Evolutionary conservation across 352 stramenopile genomes (phyloP).

Genomic region (Elongisporangium undulatum): DNA sequence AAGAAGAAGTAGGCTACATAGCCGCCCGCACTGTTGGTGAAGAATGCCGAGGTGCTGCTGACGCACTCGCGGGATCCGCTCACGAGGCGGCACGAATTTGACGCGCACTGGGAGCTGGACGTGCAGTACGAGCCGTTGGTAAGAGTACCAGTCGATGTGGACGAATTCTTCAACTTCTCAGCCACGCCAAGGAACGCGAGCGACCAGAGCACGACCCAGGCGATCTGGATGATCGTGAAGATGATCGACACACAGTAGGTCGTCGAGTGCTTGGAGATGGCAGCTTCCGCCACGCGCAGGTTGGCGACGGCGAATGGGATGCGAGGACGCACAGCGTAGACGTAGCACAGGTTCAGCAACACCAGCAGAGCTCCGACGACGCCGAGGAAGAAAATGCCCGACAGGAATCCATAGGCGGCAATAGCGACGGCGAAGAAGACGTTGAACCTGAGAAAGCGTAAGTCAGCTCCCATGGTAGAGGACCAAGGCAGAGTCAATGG

Average conservation of each 20-base stretch:
- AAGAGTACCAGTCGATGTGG: slow-evolving; percentile 9
- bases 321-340: slow-evolving; percentile 74
- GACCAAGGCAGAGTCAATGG: neutral
- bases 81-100: slow-evolving; percentile 26
- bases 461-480: slow-evolving; percentile 1
- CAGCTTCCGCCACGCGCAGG: slow-evolving; percentile 81
- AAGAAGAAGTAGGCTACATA: slow-evolving; percentile 76
- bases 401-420: slow-evolving; percentile 61
- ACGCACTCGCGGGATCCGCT: slow-evolving; percentile 13
- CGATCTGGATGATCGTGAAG: slow-evolving; percentile 86
- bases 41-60: slow-evolving; percentile 20
- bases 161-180: slow-evolving; percentile 63
- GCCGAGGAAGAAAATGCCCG: slow-evolving; percentile 64
- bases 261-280: slow-evolving; percentile 87
- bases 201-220: slow-evolving; percentile 88
- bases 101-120: slow-evolving; percentile 28
- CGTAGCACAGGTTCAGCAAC: slow-evolving; percentile 84
- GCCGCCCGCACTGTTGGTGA: slow-evolving; percentile 23
- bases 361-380: slow-evolving; percentile 60
- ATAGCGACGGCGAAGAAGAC: slow-evolving; percentile 65
- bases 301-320: slow-evolving; percentile 95
- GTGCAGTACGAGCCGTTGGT: slow-evolving; percentile 18
- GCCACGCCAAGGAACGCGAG: slow-evolving; percentile 86
- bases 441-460: slow-evolving; percentile 43
- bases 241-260: slow-evolving; percentile 86